Conservation (phyloP, 129 eudicot genomes). For the Helianthus tuberosus region DNA sequence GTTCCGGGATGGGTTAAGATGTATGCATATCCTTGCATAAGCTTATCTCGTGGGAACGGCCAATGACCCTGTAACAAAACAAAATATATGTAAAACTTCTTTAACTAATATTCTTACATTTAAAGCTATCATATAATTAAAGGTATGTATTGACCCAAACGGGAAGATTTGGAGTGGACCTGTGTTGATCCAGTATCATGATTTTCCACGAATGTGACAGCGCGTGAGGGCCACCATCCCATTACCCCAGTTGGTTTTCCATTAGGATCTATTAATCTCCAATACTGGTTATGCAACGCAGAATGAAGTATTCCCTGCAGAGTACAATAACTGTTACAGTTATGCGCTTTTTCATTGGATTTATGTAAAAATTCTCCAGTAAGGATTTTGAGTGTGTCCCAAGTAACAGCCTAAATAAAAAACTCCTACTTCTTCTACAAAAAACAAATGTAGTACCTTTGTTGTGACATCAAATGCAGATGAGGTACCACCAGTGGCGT, state of each 20-base stretch:
- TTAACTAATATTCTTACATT: constrained; percentile 7
- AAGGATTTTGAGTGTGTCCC: neutral
- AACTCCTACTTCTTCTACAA: constrained; percentile 3
- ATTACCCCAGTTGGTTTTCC: constrained; percentile 76
- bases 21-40: constrained; percentile 73
- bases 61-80: constrained; percentile 62
- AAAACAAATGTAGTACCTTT: constrained; percentile 38
- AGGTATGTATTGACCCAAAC: constrained; percentile 5
- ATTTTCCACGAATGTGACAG: constrained; percentile 72
- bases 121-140: neutral
- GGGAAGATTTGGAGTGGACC: constrained; percentile 34
- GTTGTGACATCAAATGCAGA: constrained; percentile 79
- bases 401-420: neutral
- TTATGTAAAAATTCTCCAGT: neutral
- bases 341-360: neutral
- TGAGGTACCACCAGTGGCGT: constrained; percentile 69
- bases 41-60: constrained; percentile 73
- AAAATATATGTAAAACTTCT: neutral
- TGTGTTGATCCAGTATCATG: constrained; percentile 84
- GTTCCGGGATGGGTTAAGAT: constrained; percentile 75
- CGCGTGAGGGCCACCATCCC: constrained; percentile 90
- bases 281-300: constrained; percentile 63
- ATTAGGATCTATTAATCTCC: constrained; percentile 68
- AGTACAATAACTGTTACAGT: neutral
- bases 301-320: constrained; percentile 71